Evolutionary conservation across 805 yeast species (phyloP).

Genomic region (Starmerella tilneyi): DNA sequence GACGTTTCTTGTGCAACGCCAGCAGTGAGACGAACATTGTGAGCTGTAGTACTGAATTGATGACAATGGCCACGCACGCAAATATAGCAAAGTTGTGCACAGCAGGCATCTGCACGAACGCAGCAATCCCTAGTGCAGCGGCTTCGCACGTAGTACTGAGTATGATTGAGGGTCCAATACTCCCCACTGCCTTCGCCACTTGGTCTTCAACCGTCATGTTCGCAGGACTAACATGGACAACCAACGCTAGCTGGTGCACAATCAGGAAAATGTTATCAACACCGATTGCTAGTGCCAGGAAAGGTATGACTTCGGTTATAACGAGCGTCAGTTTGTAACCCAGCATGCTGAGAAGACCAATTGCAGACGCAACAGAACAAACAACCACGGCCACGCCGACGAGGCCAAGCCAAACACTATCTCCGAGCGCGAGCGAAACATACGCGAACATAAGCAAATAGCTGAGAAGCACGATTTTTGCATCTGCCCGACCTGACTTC

Average conservation of each 20-base stretch:
- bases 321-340: slow-evolving; percentile 81
- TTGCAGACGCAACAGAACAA: slow-evolving; percentile 68
- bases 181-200: slow-evolving; percentile 52
- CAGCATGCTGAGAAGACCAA: slow-evolving; percentile 66
- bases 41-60: slow-evolving; percentile 68
- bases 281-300: slow-evolving; percentile 87
- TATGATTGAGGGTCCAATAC: slow-evolving; percentile 79
- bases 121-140: slow-evolving; percentile 68
- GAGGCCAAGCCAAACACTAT: slow-evolving; percentile 67
- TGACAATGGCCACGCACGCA: slow-evolving; percentile 73
- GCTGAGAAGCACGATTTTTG: slow-evolving; percentile 57
- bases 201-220: slow-evolving; percentile 46
- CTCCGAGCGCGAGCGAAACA: slow-evolving; percentile 72
- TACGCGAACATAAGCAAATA: slow-evolving; percentile 80
- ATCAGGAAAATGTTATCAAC: slow-evolving; percentile 85
- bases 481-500: slow-evolving; percentile 71
- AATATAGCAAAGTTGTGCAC: slow-evolving; percentile 86
- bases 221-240: slow-evolving; percentile 38
- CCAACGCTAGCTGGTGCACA: slow-evolving; percentile 61
- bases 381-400: slow-evolving; percentile 77
- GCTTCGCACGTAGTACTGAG: slow-evolving; percentile 68
- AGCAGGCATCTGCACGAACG: slow-evolving; percentile 88
- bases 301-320: slow-evolving; percentile 94
- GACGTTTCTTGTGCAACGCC: slow-evolving; percentile 32
- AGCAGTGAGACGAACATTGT: slow-evolving; percentile 68